phyloP scores from a whole-genome alignment of 2,329 filamentous ascomycete species.

The Ophiocordyceps camponoti-leonardi region DNA sequence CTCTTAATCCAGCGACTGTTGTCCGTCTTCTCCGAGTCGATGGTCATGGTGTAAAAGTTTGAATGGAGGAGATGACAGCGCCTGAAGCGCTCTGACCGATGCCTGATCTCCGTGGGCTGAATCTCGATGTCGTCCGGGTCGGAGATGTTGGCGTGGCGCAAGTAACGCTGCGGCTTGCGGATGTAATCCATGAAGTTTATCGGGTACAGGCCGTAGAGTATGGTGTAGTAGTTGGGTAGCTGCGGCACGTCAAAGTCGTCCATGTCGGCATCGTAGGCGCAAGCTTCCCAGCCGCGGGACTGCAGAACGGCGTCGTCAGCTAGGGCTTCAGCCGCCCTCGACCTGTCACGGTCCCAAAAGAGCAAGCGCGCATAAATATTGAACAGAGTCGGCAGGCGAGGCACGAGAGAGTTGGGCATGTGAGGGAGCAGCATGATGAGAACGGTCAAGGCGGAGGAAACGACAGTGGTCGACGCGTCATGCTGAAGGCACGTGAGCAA shows the following conservation, averaged over 20 bases:
- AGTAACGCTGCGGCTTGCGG: conserved; percentile 61
- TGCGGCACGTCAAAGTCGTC: conserved; percentile 48
- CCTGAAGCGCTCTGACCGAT: conserved; percentile 58
- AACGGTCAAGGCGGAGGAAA: conserved; percentile 58
- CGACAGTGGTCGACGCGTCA: conserved; percentile 59
- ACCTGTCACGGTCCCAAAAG: conserved; percentile 53
- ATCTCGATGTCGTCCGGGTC: conserved; percentile 61
- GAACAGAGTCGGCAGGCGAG: conserved; percentile 56
- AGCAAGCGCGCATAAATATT: conserved; percentile 65
- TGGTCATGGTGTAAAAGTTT: conserved; percentile 67
- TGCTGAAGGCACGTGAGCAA: conserved; percentile 58
- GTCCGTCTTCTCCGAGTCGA: conserved; percentile 65
- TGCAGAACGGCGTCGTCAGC: conserved; percentile 20
- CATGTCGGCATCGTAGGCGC: conserved; percentile 40
- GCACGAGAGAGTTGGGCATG: conserved; percentile 54
- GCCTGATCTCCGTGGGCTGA: conserved; percentile 59
- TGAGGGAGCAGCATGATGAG: conserved; percentile 72
- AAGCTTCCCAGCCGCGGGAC: conserved; percentile 41
- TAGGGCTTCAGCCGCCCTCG: conserved; percentile 18
- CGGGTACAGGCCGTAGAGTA: conserved; percentile 68
- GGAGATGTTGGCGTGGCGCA: conserved; percentile 54
- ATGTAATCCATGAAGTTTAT: conserved; percentile 80
- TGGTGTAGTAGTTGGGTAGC: conserved; percentile 60
- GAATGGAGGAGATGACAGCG: conserved; percentile 60
- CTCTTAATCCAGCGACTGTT: conserved; percentile 63